Conservation (phyloP, 2,329 filamentous ascomycete genomes). For the Ophiosphaerella herpotricha region DNA sequence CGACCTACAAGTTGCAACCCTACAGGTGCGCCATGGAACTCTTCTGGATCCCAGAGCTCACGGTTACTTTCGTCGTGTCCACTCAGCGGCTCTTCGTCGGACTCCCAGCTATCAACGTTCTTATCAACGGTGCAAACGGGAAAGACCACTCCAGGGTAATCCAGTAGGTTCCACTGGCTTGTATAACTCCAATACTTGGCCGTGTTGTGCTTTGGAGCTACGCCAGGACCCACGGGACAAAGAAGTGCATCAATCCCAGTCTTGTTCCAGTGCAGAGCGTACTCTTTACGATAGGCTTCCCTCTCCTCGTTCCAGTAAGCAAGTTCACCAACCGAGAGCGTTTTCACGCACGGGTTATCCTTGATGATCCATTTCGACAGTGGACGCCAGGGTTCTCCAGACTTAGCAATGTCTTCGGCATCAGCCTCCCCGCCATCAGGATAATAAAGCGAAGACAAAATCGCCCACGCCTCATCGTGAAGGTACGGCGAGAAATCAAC, state of each 20-base stretch:
- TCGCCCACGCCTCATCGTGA: conserved; percentile 56
- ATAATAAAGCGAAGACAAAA: conserved; percentile 52
- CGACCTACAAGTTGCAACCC: conserved; percentile 60
- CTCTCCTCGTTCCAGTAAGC: conserved; percentile 50
- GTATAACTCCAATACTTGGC: conserved; percentile 69
- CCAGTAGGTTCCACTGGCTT: conserved; percentile 69
- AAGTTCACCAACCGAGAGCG: conserved; percentile 49
- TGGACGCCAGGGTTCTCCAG: conserved; percentile 63
- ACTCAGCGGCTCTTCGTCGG: conserved; percentile 45
- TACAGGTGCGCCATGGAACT: conserved; percentile 56
- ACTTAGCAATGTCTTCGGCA: conserved; percentile 54
- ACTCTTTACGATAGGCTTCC: conserved; percentile 52
- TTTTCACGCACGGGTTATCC: conserved; percentile 56
- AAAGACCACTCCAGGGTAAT: conserved; percentile 67
- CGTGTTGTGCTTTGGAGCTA: conserved; percentile 58
- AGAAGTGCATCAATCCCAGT: conserved; percentile 63
- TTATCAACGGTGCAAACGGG: conserved; percentile 55
- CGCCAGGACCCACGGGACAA: conserved; percentile 61
- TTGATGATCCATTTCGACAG: conserved; percentile 64
- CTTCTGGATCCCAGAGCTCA: conserved; percentile 54
- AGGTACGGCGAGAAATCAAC: conserved; percentile 57
- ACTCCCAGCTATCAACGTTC: conserved; percentile 46
- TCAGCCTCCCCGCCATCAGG: conserved; percentile 64
- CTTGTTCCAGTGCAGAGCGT: conserved; percentile 52
- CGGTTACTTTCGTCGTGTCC: conserved; percentile 55